phyloP scores from a whole-genome alignment of 495 filamentous ascomycete genomes.

The Friedmanniomyces simplex region DNA sequence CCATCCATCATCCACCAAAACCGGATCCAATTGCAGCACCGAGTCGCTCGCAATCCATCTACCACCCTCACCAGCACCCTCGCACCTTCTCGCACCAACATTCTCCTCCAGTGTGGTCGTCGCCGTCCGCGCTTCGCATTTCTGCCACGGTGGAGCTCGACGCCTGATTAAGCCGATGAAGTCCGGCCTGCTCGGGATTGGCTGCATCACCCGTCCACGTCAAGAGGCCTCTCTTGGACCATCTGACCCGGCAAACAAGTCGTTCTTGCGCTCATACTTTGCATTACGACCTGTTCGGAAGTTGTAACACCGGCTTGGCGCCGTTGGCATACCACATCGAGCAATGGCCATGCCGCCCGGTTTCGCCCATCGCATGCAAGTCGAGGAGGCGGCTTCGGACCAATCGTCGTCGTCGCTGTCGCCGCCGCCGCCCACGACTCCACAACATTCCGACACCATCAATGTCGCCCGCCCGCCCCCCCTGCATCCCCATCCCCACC shows the following conservation, averaged over 20 bases:
- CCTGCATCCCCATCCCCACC: background rate
- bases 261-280: background rate
- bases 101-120: background rate
- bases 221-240: background rate
- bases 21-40: background rate
- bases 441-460: constrained; percentile 17
- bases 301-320: constrained; percentile 13
- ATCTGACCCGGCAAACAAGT: background rate
- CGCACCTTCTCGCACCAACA: background rate
- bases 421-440: constrained; percentile 20
- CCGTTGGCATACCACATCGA: background rate
- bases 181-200: constrained; percentile 4
- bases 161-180: background rate
- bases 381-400: constrained; percentile 10
- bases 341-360: constrained; percentile 7
- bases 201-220: background rate
- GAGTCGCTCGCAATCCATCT: background rate
- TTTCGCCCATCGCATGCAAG: constrained; percentile 1
- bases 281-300: background rate
- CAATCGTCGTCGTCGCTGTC: constrained; percentile 17
- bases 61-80: background rate
- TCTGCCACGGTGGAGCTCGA: constrained; percentile 10
- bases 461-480: constrained; percentile 9
- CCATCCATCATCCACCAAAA: background rate
- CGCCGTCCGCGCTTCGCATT: background rate